Conservation (phyloP, 768 basidiomycete species). For the Trametes coccinea region DNA sequence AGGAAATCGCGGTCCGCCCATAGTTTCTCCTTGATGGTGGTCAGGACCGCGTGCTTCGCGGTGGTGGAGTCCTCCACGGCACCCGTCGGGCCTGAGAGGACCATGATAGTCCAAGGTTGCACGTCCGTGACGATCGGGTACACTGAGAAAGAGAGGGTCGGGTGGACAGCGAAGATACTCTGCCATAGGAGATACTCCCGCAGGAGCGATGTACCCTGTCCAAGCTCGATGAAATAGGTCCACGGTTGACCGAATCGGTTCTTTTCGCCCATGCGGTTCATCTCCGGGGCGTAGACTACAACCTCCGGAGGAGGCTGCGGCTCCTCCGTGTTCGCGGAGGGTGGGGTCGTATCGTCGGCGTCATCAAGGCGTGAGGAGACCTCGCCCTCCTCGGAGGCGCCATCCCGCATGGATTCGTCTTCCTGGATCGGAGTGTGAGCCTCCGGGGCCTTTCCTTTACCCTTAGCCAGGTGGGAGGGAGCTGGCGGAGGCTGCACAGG, state of each 20-base stretch:
- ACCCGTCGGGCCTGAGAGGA: background rate
- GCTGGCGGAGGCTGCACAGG: too few species aligned
- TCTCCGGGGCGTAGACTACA: background rate
- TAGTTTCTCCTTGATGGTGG: background rate
- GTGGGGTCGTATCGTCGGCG: too few species aligned
- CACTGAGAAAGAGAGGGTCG: conserved; percentile 1
- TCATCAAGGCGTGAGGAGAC: too few species aligned
- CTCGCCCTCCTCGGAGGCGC: too few species aligned
- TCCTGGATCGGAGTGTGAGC: too few species aligned
- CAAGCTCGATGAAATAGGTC: background rate
- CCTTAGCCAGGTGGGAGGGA: too few species aligned
- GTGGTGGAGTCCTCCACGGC: background rate
- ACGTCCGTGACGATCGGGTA: background rate
- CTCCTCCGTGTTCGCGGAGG: too few species aligned
- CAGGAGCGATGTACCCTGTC: background rate
- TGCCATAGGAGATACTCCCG: conserved; percentile 4
- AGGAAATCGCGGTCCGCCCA: background rate
- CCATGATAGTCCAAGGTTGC: background rate
- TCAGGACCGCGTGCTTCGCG: background rate
- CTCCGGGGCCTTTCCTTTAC: too few species aligned
- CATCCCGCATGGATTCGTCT: too few species aligned
- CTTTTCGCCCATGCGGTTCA: background rate
- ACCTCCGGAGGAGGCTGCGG: too few species aligned
- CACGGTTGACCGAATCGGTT: conserved; percentile 3
- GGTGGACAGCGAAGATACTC: background rate